Base-by-base conservation (phyloP, 2,329 filamentous ascomycete genomes). In the Colletotrichum abscissum region DNA sequence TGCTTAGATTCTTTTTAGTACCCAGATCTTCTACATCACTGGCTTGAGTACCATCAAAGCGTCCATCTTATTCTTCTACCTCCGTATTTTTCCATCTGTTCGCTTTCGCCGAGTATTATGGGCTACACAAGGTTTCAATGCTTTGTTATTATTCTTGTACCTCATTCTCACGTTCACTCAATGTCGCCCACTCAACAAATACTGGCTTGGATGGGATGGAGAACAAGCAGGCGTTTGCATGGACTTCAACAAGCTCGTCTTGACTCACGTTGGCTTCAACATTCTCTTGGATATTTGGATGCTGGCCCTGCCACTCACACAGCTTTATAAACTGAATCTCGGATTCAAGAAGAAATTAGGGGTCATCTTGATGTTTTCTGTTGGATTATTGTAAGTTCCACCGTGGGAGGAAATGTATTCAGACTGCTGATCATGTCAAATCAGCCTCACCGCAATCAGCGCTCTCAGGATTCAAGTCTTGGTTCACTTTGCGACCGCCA, bases 181-280 rank as follows among this genome's bases (percentile, higher is more conserved):
- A 19, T 85, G 82, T 70, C 77, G 69, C 8, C 83, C 82, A 4
- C 76, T 84, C 49, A 76, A 78, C 4, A 78, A 78, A 56, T 81
- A 79, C 55, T 84, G 82, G 82, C 56, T 77, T 76, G 12, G 79
- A 75, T 24, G 81, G 82, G 16, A 73, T 76, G 6, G 84, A 79
- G 67, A 80, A 80, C 28, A 78, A 80, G 76, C 76, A 79, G 60
- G 76, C 76, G 57, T 55, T n/a, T 69, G 66, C 16, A 35, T 77
- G 58, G 78, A 77, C n/a, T 82, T 78, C 72, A 75, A 78, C 26
- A 57, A 76, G 46, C 80, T 80, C 5, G 80, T 81, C 6, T 67
- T 77, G n/a, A 62, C 4, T 5, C 67, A 69, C 28, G 52, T 26
- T 11, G 52, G 58, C 26, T 46, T 82, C 58, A 82, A 81, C 66